Evolutionary conservation across 345 rosid species (phyloP), one percentile per base, ranked within the genome.

Genomic region (Psidium friedrichsthalianum): DNA sequence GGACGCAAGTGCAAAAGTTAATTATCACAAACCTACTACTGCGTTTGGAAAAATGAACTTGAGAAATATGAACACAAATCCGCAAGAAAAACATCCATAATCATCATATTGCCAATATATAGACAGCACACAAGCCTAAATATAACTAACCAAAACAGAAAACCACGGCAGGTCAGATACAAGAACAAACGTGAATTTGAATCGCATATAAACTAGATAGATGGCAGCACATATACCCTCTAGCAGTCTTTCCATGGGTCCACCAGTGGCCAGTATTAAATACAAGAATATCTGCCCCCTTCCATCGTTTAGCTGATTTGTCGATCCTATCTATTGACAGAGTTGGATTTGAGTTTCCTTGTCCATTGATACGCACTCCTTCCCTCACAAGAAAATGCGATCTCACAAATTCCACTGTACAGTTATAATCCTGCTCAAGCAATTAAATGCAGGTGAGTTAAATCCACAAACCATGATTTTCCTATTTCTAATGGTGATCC

Each of bases 231-330:
- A 36, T 32, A 54, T 89, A 95, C 99, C 98, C 98, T 54, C 98
- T 92, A 51, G 98, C 94, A 84, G 99, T 97, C 90, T 97, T 97
- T 85, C 98, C 98, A 91, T 96, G 98, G 88, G 93, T 92, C 99
- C 99, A 97, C 99, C 98, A 96, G 86, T 97, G 99, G 80, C 94
- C 98, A 52, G 98, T 97, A 90, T 97, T 97, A 87, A 97, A 97
- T 74, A 96, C 93, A 85, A 96, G 92, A 87, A 97, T 95, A 89
- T 97, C 93, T 56, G 96, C 98, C 47, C 91, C 91, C 90, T 91
- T 93, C 98, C 98, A 96, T 87, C 91, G 91, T 13, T 87, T 86
- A 53, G 94, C 76, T 51, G 94, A 82, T 94, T 96, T 95, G 91
- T 96, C 98, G 76, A 96, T 95, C 89, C 85, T 88, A 88, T 97